These are phyloP conservation scores for Apophysomyces elegans DNA, from an alignment of 371 early-diverging fungal genomes.

Conservation along the genomic window DNA sequence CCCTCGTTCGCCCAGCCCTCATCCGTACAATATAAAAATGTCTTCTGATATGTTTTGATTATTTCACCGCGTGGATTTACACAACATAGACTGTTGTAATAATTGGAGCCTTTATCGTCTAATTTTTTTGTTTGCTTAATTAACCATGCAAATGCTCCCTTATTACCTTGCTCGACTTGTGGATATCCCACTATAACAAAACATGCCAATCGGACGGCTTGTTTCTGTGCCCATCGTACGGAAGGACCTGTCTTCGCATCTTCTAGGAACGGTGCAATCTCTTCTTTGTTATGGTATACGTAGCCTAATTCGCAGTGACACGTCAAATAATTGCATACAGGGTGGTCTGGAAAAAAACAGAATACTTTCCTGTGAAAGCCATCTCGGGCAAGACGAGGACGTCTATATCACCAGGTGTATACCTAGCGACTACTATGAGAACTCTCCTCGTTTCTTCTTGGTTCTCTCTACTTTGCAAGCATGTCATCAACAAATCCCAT, in stretches of 20 bases:
- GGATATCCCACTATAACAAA: slow-evolving; percentile 76
- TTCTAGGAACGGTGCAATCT: slow-evolving; percentile 64
- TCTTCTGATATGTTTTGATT: slow-evolving; percentile 68
- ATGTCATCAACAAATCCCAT: slow-evolving; percentile 31
- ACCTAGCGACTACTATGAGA: slow-evolving; percentile 31
- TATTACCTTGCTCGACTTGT: slow-evolving; percentile 29
- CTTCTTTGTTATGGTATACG: slow-evolving; percentile 56
- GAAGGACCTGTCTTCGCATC: slow-evolving; percentile 59
- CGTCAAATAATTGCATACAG: neutral
- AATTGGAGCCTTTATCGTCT: slow-evolving; percentile 4
- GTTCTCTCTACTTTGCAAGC: slow-evolving; percentile 13
- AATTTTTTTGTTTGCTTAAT: neutral
- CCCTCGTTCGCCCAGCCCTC: slow-evolving; percentile 81
- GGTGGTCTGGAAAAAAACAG: neutral
- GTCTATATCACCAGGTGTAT: slow-evolving; percentile 62
- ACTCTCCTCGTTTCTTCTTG: neutral
- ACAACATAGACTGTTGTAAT: slow-evolving; percentile 67
- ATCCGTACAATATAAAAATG: slow-evolving; percentile 73
- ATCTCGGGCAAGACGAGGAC: slow-evolving; percentile 78
- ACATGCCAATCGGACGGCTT: slow-evolving; percentile 58
- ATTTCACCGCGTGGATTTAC: slow-evolving; percentile 56
- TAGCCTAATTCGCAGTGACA: slow-evolving; percentile 50
- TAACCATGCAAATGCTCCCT: neutral
- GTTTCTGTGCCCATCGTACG: slow-evolving; percentile 65
- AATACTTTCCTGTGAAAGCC: slow-evolving; percentile 68